Evolutionary conservation across 164 flowering plant genomes (phyloP).

Genomic region (Buxus sempervirens): DNA sequence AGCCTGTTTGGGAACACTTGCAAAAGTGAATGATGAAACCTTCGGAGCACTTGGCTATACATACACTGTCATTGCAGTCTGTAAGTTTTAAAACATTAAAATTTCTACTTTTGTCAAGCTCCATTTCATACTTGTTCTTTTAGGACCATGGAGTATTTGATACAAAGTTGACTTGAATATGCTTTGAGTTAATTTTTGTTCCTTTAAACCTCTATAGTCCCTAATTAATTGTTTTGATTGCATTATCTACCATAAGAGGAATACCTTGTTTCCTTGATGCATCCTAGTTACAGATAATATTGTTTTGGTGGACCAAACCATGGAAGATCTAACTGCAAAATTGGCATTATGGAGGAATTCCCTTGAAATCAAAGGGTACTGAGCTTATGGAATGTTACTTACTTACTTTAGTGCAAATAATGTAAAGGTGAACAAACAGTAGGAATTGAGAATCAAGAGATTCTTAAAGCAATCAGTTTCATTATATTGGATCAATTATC

Average conservation of each 20-base stretch:
- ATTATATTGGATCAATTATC: too few relatives aligned
- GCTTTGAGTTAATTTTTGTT: background rate
- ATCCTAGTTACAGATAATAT: too few relatives aligned
- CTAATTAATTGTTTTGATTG: background rate
- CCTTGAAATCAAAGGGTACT: too few relatives aligned
- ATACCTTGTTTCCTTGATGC: too few relatives aligned
- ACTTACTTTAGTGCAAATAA: too few relatives aligned
- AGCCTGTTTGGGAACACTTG: slow-evolving; percentile 88
- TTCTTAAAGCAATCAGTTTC: too few relatives aligned
- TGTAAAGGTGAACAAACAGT: too few relatives aligned
- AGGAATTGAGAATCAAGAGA: too few relatives aligned
- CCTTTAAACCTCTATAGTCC: background rate
- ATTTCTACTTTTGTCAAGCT: background rate
- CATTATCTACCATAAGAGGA: background rate
- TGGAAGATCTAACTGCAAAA: too few relatives aligned
- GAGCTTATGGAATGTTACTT: too few relatives aligned
- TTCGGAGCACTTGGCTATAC: slow-evolving; percentile 84
- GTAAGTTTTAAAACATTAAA: slow-evolving; percentile 51
- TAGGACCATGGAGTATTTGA: background rate
- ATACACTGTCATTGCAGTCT: slow-evolving; percentile 90
- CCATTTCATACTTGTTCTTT: background rate
- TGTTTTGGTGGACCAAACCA: too few relatives aligned
- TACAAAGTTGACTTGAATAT: background rate
- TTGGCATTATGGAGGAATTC: too few relatives aligned
- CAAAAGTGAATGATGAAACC: slow-evolving; percentile 94